Percentiles rank a stretch among this genome's conserved stretches.
Conservation (phyloP, 768 basidiomycete species). For the Clitopilus passeckerianus region DNA sequence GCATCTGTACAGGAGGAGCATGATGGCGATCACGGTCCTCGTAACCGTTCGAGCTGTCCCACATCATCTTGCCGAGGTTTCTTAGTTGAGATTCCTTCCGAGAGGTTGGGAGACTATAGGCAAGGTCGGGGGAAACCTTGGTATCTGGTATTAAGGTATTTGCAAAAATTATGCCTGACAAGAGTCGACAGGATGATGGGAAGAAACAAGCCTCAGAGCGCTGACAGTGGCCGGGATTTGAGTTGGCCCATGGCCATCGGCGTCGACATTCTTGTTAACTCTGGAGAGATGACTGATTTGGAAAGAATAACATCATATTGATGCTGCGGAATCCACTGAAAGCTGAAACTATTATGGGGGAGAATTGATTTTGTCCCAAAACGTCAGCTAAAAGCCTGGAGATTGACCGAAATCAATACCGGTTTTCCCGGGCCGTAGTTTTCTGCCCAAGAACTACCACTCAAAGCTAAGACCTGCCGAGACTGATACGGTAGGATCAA, state of each 20-base stretch:
- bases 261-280: not conserved
- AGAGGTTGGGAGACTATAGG: not conserved
- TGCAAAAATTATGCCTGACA: not conserved
- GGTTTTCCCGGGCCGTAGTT: too few species aligned
- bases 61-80: conserved; percentile 30
- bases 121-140: too few species aligned
- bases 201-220: not conserved
- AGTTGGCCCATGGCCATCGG: not conserved
- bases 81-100: not conserved
- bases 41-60: conserved; percentile 24
- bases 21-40: conserved; percentile 19
- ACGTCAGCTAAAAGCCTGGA: not conserved
- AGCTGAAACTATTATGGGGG: too few species aligned
- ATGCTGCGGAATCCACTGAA: not conserved
- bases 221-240: not conserved
- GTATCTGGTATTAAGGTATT: not conserved
- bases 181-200: not conserved
- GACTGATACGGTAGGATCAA: too few species aligned
- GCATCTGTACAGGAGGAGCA: conserved; percentile 16
- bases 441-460: too few species aligned
- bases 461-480: too few species aligned
- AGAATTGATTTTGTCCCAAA: too few species aligned
- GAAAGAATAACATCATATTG: not conserved
- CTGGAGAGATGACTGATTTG: not conserved
- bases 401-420: too few species aligned